Conservation (phyloP, 202 grass and related monocot species). For the Saccharum hybrid region DNA sequence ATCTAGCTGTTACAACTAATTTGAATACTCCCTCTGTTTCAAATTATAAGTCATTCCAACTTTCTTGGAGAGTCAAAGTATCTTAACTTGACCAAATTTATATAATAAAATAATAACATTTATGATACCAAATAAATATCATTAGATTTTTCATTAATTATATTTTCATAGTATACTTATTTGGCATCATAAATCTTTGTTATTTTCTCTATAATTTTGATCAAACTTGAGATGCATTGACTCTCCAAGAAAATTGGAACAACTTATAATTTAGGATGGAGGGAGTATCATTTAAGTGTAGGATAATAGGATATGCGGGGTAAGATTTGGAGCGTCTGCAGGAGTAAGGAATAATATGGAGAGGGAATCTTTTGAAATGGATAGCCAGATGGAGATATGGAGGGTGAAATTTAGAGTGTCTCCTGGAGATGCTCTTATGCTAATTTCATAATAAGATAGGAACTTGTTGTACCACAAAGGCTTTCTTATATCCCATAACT, state of each 20-base stretch:
- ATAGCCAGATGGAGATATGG: background rate
- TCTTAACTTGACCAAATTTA: no score
- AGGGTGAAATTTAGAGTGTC: background rate
- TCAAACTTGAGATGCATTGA: no score
- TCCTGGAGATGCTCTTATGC: background rate
- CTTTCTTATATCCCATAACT: conserved; percentile 24
- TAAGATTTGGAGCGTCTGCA: background rate
- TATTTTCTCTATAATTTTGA: no score
- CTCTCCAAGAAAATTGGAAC: no score
- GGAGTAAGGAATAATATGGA: background rate
- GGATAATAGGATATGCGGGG: background rate
- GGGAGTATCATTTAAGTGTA: background rate
- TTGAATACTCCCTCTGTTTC: background rate
- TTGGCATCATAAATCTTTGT: no score
- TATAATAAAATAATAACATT: no score
- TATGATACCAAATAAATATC: no score
- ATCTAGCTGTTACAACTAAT: background rate
- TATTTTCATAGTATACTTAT: no score
- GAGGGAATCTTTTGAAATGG: background rate
- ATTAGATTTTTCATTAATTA: no score
- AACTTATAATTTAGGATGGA: no score
- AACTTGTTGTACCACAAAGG: background rate
- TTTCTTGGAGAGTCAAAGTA: no score
- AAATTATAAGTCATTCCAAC: no score
- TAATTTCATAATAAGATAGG: background rate